These are phyloP conservation scores for Massariosphaeria phaeospora DNA, from an alignment of 495 filamentous ascomycete species.

Conservation along the genomic window DNA sequence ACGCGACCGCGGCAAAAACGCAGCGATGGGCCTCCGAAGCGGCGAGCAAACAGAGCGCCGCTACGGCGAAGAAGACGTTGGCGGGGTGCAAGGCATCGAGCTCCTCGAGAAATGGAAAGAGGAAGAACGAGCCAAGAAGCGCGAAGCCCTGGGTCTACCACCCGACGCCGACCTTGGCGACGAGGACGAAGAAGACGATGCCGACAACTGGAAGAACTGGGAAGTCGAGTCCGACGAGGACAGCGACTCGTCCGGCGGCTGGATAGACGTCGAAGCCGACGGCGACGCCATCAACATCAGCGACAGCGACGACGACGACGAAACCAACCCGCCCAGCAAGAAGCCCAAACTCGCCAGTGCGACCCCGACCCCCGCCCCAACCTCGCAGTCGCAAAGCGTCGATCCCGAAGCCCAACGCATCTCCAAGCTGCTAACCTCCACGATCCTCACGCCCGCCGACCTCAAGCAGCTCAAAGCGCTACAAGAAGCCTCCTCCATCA, in stretches of 20 bases:
- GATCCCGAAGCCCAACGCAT: conserved; percentile 38
- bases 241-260: conserved; percentile 75
- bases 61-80: conserved; percentile 74
- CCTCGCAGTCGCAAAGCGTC: conserved; percentile 1
- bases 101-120: conserved; percentile 90
- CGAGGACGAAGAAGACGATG: conserved; percentile 54
- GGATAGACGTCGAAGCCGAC: conserved; percentile 86
- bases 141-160: conserved; percentile 57
- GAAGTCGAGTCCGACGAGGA: conserved; percentile 69
- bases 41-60: conserved; percentile 65
- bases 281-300: conserved; percentile 67
- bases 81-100: conserved; percentile 88
- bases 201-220: conserved; percentile 72
- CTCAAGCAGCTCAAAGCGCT: conserved; percentile 89
- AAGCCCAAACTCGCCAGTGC: conserved; percentile 43
- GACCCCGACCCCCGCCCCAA: conserved; percentile 11
- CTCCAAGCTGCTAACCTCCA: conserved; percentile 72
- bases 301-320: conserved; percentile 55
- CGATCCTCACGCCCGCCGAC: conserved; percentile 87
- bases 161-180: conserved; percentile 54
- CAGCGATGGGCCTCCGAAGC: conserved; percentile 70
- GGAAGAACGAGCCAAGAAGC: conserved; percentile 71
- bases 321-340: conserved; percentile 57
- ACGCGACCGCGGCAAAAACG: conserved; percentile 86
- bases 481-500: conserved; percentile 62